Percentiles rank a stretch among this genome's conserved stretches.
Conservation (phyloP, 352 stramenopile genomes). For the Pythium phragmitis region DNA sequence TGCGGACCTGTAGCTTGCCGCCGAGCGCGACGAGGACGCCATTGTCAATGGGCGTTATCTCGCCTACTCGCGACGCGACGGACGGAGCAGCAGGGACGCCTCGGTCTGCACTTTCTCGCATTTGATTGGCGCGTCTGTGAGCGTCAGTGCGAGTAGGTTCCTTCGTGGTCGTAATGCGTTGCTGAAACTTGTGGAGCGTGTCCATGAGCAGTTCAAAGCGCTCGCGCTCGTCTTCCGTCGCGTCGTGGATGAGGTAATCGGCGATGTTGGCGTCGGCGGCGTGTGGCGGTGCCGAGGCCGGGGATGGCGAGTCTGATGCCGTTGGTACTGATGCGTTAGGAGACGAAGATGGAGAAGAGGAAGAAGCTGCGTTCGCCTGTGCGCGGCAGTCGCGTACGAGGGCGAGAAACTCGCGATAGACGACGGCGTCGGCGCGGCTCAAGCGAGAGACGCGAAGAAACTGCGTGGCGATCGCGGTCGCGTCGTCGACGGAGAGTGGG, state of each 20-base stretch:
- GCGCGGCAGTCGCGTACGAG: slow-evolving; percentile 20
- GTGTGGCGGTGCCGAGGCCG: background rate
- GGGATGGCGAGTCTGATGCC: background rate
- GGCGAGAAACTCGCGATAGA: slow-evolving; percentile 43
- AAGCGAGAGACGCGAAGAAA: slow-evolving; percentile 35
- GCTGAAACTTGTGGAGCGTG: slow-evolving; percentile 42
- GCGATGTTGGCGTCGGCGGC: slow-evolving; percentile 26
- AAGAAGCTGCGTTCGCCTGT: background rate
- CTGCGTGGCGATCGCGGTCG: slow-evolving; percentile 33
- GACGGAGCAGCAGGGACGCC: background rate
- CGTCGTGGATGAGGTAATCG: slow-evolving; percentile 54
- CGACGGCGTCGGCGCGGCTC: slow-evolving; percentile 25
- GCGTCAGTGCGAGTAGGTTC: background rate
- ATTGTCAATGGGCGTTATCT: slow-evolving; percentile 32
- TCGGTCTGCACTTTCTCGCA: background rate
- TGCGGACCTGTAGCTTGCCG: slow-evolving; percentile 38
- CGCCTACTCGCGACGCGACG: background rate
- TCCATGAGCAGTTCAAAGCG: slow-evolving; percentile 67
- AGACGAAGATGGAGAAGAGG: no score
- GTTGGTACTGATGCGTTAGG: background rate
- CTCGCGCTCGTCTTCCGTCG: slow-evolving; percentile 35
- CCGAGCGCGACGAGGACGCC: slow-evolving; percentile 41
- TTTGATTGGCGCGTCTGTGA: background rate
- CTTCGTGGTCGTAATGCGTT: slow-evolving; percentile 5
- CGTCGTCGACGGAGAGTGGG: slow-evolving; percentile 36